Evolutionary conservation across 306 rosid species (phyloP), one percentile per base, ranked within the genome.

Genomic region (Vigna hirtella): DNA sequence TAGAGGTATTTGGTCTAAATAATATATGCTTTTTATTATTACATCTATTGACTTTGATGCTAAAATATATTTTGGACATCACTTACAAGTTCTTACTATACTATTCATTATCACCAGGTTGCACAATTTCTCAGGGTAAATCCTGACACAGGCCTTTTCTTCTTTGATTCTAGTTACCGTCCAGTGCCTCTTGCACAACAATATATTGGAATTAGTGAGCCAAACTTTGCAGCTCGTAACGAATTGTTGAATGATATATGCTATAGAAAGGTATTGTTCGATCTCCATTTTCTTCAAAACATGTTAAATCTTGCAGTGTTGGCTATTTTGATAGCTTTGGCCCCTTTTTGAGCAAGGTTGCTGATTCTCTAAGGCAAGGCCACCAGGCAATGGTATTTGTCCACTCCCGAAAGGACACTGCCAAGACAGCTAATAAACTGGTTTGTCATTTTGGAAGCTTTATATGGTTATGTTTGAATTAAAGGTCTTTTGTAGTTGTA

Each of bases 171-270:
- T 78, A 94, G 90, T 80, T 94, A 94, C 77, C 97, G 98, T 65
- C 98, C 97, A 24, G 98, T 94, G 78, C 98, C 98, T 84, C 97
- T 94, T 85, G 98, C 98, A 24, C 98, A 92, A 75, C 98, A 94
- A 78, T 94, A 94, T 83, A 85, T 94, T 73, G 98, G 98, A 68
- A 94, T 94, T 53, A 94, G 90, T 80, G 95, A 90, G 87, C 93
- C 85, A 71, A 92, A 94, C 85, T 94, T 87, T 87, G 89, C 90
- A 70, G 91, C 93, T 80, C 94, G 97, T 64, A 89, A 76, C 82
- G 97, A 90, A 47, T 86, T 92, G 87, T 83, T 92, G 91, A 90
- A 92, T 79, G 89, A 89, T 67, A 94, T 94, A 86, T 94, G 97
- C 91, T 94, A 92, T 77, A 83, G 59, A 81, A 94, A 92, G 98